Base-by-base conservation (phyloP, 257 asterid genomes). In the Solanum medicagineum region DNA sequence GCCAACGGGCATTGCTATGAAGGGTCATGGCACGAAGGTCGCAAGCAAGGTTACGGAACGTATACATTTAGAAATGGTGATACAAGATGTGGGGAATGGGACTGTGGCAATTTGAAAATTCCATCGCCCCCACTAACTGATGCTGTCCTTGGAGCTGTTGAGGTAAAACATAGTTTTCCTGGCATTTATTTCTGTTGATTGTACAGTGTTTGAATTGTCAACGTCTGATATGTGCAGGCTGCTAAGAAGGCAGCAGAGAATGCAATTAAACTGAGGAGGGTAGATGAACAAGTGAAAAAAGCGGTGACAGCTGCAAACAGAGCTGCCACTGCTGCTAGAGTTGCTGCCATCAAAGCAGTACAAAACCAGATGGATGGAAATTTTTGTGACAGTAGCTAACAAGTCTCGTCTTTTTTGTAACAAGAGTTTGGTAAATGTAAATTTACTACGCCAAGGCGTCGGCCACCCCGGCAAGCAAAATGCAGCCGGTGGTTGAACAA, bases 11-110 rank as follows among this genome's bases (percentile, higher is more conserved):
- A 95, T 74, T 88, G 94, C 83, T 94, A 94, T 19, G 97, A 95
- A 88, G 98, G 98, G 12, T 94, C 98, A 1, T 95, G 98, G 98
- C 98, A 95, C 16, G 98, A 95, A 84, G 98, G 98, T 20, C 94
- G 93, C 2, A 93, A 93, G 86, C 98, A 93, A 89, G 98, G 98
- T 7, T 92, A 88, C 62, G 98, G 98, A 71, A 87, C 87, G 93
- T 95, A 95, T 71, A 92, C 93, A 9, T 93, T 95, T 74, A 89
- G 96, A 84, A 93, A 81, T 57, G 93, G 97, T 68, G 93, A 89
- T 57, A 86, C 73, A 10, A 91, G 85, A 84, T 95, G 93, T 55
- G 98, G 98, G 2, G 97, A 93, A 89, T 95, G 98, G 98, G 95
- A 93, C 47, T 66, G 56, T 22, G 98, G 97, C 32, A 90, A 85